These are phyloP conservation scores for Bruguiera hainesii DNA, from an alignment of 441 rosid species.

Conservation along the genomic window DNA sequence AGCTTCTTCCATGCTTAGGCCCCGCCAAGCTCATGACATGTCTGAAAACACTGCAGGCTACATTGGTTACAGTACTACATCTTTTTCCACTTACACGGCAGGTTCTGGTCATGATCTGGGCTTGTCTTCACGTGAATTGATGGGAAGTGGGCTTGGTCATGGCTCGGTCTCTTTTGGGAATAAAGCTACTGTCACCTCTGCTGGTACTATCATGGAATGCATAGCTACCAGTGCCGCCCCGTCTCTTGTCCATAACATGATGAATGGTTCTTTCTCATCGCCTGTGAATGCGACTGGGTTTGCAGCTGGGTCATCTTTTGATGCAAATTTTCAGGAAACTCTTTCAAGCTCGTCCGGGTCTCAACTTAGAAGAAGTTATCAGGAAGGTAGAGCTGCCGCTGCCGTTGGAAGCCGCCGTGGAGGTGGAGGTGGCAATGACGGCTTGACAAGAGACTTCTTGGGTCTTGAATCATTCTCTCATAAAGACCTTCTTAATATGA, in stretches of 20 bases:
- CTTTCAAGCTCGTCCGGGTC: slow-evolving; percentile 20
- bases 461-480: slow-evolving; percentile 48
- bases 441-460: slow-evolving; percentile 62
- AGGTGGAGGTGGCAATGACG: slow-evolving; percentile 25
- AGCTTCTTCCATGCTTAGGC: slow-evolving; percentile 8
- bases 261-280: slow-evolving; percentile 26
- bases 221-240: slow-evolving; percentile 3
- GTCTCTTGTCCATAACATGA: slow-evolving; percentile 30
- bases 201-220: slow-evolving; percentile 22
- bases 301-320: slow-evolving; percentile 27
- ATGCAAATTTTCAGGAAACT: slow-evolving; percentile 24
- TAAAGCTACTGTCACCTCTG: slow-evolving; percentile 38
- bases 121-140: slow-evolving; percentile 39
- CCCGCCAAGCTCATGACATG: slow-evolving; percentile 41
- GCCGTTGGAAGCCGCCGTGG: not conserved
- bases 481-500: slow-evolving; percentile 31
- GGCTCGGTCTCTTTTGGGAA: slow-evolving; percentile 32
- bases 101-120: slow-evolving; percentile 21
- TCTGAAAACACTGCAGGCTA: slow-evolving; percentile 13
- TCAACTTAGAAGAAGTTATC: slow-evolving; percentile 14
- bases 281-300: slow-evolving; percentile 22
- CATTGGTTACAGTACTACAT: slow-evolving; percentile 18
- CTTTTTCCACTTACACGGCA: slow-evolving; percentile 21
- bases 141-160: slow-evolving; percentile 28
- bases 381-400: slow-evolving; percentile 1